A percentile compares a stretch with the other conserved stretches of the same genome.
phyloP scores from a whole-genome alignment of 768 basidiomycete genomes.

The Mrakia blollopis region DNA sequence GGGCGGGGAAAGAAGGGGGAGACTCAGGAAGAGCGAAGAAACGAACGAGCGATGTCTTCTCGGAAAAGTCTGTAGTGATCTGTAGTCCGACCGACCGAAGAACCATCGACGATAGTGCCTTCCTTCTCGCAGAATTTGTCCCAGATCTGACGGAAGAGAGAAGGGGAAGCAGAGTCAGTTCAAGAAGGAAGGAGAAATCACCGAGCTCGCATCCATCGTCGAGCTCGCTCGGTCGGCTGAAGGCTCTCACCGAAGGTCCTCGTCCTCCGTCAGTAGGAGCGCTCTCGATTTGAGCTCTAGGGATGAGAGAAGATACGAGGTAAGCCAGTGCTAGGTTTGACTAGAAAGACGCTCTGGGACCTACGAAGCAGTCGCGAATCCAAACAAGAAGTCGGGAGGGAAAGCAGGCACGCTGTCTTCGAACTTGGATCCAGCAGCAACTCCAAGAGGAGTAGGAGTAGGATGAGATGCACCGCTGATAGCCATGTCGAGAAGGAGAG shows the following conservation, averaged over 20 bases:
- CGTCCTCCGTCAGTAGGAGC: not conserved
- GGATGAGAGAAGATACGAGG: not conserved
- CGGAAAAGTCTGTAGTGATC: conserved; percentile 38
- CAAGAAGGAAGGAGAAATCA: not conserved
- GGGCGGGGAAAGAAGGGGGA: not conserved
- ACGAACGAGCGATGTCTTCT: conserved; percentile 54
- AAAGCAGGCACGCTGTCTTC: conserved; percentile 3
- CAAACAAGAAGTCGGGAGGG: conserved; percentile 6
- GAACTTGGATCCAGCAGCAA: not conserved
- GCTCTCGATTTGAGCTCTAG: conserved; percentile 18
- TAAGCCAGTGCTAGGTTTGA: not conserved
- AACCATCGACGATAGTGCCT: conserved; percentile 65
- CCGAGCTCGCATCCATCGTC: not conserved
- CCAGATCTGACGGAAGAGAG: conserved; percentile 55
- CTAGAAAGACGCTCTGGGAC: not conserved
- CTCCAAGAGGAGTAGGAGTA: not conserved
- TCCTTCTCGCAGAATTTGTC: conserved; percentile 63
- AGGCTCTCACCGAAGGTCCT: conserved; percentile 16
- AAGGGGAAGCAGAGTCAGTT: not conserved
- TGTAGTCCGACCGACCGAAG: conserved; percentile 52
- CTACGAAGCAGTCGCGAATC: conserved; percentile 16
- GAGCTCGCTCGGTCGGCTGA: no score
- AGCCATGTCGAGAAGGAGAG: not conserved
- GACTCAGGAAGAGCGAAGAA: not conserved
- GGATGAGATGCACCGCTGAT: not conserved